These are phyloP conservation scores for Trichomonas vaginalis DNA, from an alignment of 208 protist genomes.

Conservation along the genomic window DNA sequence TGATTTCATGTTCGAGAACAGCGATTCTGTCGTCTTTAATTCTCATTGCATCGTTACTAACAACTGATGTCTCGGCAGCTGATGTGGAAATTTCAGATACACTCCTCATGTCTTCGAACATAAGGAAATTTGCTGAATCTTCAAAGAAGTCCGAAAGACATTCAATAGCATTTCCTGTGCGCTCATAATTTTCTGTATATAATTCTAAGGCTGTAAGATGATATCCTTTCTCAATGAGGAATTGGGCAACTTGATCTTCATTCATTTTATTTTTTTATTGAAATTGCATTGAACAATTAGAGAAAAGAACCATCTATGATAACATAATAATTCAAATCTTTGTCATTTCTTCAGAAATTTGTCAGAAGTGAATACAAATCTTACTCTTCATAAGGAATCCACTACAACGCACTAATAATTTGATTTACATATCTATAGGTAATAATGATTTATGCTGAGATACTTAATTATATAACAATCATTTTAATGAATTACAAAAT, in stretches of 20 bases:
- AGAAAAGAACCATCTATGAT: too few relatives aligned
- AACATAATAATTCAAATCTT: too few relatives aligned
- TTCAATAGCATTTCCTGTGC: neutral
- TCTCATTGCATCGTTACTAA: neutral
- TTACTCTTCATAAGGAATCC: too few relatives aligned
- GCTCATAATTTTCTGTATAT: neutral
- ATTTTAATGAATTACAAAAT: too few relatives aligned
- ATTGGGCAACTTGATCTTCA: neutral
- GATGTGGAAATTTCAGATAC: neutral
- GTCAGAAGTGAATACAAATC: too few relatives aligned
- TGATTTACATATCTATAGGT: too few relatives aligned
- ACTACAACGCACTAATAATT: too few relatives aligned
- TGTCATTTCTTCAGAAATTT: too few relatives aligned
- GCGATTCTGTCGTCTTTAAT: conserved; percentile 10
- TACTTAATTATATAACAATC: too few relatives aligned
- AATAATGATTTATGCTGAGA: too few relatives aligned
- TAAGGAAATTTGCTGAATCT: conserved; percentile 15
- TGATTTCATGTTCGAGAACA: conserved; percentile 5
- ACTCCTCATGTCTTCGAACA: conserved; percentile 11
- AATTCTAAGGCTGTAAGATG: neutral
- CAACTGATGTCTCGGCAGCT: neutral
- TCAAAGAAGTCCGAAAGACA: neutral
- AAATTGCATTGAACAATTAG: too few relatives aligned
- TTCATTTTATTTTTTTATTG: neutral
- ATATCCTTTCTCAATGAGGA: neutral